These are phyloP conservation scores for Penicillium sp. DNA, from an alignment of 2,329 filamentous ascomycete species.

Conservation along the genomic window DNA sequence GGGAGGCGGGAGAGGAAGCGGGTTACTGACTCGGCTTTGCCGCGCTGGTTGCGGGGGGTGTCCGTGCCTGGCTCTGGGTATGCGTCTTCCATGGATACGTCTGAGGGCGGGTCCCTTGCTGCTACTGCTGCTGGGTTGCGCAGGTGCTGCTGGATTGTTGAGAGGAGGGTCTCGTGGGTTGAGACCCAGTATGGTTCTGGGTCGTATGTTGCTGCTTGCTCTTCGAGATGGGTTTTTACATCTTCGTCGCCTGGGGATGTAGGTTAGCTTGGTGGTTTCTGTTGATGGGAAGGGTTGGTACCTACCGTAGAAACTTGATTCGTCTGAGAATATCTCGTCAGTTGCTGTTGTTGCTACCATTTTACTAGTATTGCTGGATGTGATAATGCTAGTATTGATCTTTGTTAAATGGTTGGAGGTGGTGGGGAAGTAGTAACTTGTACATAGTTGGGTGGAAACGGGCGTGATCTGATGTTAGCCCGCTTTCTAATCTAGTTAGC, in stretches of 20 bases:
- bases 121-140: neutral
- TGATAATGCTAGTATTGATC: neutral
- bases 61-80: neutral
- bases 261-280: neutral
- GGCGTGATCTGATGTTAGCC: neutral
- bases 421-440: neutral
- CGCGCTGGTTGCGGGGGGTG: constrained; percentile 14
- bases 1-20: constrained; percentile 67
- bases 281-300: neutral
- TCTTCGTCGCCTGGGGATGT: constrained; percentile 53
- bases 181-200: constrained; percentile 49
- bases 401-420: neutral
- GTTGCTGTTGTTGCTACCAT: constrained; percentile 2
- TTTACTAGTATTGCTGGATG: neutral
- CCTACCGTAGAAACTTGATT: constrained; percentile 47
- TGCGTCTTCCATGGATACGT: constrained; percentile 2
- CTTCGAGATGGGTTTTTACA: constrained; percentile 47
- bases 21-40: constrained; percentile 56
- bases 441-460: neutral
- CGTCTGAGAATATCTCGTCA: constrained; percentile 39
- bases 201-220: constrained; percentile 52
- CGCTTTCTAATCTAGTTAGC: neutral
- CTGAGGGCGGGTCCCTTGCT: neutral
- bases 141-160: constrained; percentile 31
- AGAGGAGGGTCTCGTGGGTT: constrained; percentile 31